Conservation (phyloP, 1,139 yeast species). For the Debaryomyces sp. region DNA sequence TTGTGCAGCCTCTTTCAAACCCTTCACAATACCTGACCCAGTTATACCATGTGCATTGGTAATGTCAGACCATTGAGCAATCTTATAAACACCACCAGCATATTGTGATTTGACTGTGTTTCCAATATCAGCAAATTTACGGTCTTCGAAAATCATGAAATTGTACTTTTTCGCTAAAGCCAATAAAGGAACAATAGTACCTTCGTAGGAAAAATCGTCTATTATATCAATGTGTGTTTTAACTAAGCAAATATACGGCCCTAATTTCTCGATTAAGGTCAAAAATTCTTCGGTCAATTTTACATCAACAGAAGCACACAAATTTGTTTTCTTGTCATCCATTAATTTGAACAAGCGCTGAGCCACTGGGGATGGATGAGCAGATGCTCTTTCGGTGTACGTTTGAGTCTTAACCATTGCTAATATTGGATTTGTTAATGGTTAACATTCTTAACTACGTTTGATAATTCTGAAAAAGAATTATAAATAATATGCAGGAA, state of each 20-base stretch:
- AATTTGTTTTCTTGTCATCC: conserved; percentile 79
- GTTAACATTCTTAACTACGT: neutral
- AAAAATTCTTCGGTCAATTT: conserved; percentile 76
- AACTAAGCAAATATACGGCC: conserved; percentile 88
- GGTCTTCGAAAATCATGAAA: conserved; percentile 89
- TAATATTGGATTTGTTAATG: neutral
- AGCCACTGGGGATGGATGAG: conserved; percentile 81
- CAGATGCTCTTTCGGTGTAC: conserved; percentile 69
- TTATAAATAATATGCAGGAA: neutral
- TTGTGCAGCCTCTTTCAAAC: conserved; percentile 79
- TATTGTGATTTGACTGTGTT: conserved; percentile 95
- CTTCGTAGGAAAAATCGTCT: conserved; percentile 82
- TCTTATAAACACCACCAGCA: conserved; percentile 83
- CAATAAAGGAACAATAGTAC: conserved; percentile 73
- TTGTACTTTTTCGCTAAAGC: conserved; percentile 73
- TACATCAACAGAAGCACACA: conserved; percentile 97
- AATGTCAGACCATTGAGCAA: conserved; percentile 94
- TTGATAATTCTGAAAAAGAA: neutral
- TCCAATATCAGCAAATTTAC: conserved; percentile 99
- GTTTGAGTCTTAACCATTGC: conserved; percentile 32
- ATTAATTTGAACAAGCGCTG: conserved; percentile 70
- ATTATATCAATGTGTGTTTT: conserved; percentile 95
- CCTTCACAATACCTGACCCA: conserved; percentile 90
- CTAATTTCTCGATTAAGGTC: conserved; percentile 70
- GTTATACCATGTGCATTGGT: conserved; percentile 98